phyloP scores from a whole-genome alignment of 495 filamentous ascomycete genomes.

The Penicillium cosmopolitanum region DNA sequence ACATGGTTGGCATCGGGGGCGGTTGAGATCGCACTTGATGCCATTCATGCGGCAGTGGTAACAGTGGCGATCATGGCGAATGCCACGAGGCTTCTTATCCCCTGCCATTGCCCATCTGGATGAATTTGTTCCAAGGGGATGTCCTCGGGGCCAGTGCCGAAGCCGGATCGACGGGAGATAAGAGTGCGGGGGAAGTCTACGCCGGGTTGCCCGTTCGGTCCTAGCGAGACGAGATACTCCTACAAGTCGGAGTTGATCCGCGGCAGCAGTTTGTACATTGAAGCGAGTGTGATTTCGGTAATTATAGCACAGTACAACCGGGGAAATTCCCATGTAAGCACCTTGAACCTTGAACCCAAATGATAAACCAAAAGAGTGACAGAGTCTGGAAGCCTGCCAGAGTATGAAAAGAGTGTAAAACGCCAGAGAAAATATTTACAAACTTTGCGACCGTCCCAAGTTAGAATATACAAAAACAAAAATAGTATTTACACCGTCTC shows the following conservation, averaged over 20 bases:
- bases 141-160: background rate
- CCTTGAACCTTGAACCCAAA: too few species aligned
- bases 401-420: too few species aligned
- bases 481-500: background rate
- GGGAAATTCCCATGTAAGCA: too few species aligned
- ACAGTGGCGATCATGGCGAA: conserved; percentile 40
- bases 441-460: too few species aligned
- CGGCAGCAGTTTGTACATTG: background rate
- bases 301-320: too few species aligned
- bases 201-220: conserved; percentile 13
- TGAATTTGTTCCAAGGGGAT: background rate
- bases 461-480: too few species aligned
- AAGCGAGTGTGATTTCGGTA: background rate
- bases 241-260: conserved; percentile 6
- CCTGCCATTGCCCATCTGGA: conserved; percentile 14
- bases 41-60: conserved; percentile 31
- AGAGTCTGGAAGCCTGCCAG: too few species aligned
- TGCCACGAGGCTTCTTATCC: conserved; percentile 38
- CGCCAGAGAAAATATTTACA: too few species aligned
- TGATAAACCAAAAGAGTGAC: too few species aligned
- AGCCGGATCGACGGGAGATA: conserved; percentile 20
- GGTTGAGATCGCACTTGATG: conserved; percentile 40
- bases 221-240: background rate
- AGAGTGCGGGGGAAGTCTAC: conserved; percentile 17
- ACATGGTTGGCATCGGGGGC: conserved; percentile 36